phyloP scores from a whole-genome alignment of 1,139 yeast genomes.

The Yamadazyma sp. region DNA sequence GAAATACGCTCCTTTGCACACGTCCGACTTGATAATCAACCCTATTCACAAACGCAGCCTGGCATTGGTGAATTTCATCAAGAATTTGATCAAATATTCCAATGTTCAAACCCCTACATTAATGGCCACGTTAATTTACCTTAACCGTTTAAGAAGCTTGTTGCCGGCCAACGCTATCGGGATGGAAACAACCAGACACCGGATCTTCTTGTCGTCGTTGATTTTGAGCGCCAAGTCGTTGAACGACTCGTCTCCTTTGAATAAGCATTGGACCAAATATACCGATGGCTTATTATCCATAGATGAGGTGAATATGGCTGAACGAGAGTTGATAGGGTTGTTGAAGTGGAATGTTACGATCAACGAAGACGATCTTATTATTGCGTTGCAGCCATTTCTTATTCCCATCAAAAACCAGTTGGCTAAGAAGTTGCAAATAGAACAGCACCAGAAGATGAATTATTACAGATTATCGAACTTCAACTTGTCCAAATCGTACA shows the following conservation, averaged over 20 bases:
- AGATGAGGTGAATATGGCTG: constrained; percentile 86
- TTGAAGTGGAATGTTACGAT: constrained; percentile 83
- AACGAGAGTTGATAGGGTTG: constrained; percentile 77
- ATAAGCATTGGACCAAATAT: constrained; percentile 93
- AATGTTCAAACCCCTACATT: constrained; percentile 94
- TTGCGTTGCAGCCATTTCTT: constrained; percentile 73
- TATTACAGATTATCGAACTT: constrained; percentile 40
- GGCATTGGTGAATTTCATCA: constrained; percentile 61
- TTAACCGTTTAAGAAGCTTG: constrained; percentile 70
- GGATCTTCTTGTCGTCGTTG: constrained; percentile 85
- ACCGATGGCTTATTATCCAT: constrained; percentile 78
- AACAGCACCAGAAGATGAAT: constrained; percentile 32
- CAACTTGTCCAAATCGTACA: constrained; percentile 5
- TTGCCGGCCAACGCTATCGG: constrained; percentile 91
- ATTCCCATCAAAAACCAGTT: constrained; percentile 57
- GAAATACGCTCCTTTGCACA: constrained; percentile 5
- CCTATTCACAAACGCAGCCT: constrained; percentile 24
- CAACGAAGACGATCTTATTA: constrained; percentile 64
- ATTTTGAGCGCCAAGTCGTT: constrained; percentile 87
- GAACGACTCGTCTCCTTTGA: constrained; percentile 91
- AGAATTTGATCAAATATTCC: constrained; percentile 69
- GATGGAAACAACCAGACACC: constrained; percentile 89
- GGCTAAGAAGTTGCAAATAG: constrained; percentile 29
- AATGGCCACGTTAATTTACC: constrained; percentile 85
- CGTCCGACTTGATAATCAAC: constrained; percentile 20